phyloP scores from a whole-genome alignment of 2,329 filamentous ascomycete species.

The Botrytis pseudocinerea region DNA sequence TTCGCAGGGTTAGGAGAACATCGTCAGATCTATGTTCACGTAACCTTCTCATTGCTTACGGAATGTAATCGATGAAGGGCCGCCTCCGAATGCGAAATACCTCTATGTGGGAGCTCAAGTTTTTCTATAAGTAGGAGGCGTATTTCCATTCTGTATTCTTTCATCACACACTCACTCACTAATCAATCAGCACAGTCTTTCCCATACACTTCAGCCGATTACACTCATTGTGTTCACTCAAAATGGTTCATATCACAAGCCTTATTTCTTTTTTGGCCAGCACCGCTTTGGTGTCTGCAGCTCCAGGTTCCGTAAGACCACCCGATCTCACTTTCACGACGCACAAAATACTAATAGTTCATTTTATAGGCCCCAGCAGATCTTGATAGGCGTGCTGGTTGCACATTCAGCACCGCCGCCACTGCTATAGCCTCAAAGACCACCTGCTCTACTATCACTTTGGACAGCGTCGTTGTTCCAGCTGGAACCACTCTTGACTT shows the following conservation, averaged over 20 bases:
- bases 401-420: constrained; percentile 53
- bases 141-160: not conserved
- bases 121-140: not conserved
- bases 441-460: constrained; percentile 54
- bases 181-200: not conserved
- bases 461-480: constrained; percentile 56
- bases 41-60: no score
- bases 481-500: constrained; percentile 60
- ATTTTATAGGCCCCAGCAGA: not conserved
- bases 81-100: no score
- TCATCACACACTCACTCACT: not conserved
- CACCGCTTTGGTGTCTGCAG: not conserved
- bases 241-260: not conserved
- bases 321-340: no score
- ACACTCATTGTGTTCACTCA: not conserved
- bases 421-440: constrained; percentile 50
- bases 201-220: no score
- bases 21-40: not conserved
- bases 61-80: no score
- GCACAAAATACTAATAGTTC: not conserved
- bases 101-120: not conserved
- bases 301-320: not conserved
- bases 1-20: not conserved
- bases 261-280: not conserved
- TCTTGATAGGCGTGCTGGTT: constrained; percentile 38